phyloP scores from a whole-genome alignment of 805 yeast genomes.

The Kodamaea kakaduensis region DNA sequence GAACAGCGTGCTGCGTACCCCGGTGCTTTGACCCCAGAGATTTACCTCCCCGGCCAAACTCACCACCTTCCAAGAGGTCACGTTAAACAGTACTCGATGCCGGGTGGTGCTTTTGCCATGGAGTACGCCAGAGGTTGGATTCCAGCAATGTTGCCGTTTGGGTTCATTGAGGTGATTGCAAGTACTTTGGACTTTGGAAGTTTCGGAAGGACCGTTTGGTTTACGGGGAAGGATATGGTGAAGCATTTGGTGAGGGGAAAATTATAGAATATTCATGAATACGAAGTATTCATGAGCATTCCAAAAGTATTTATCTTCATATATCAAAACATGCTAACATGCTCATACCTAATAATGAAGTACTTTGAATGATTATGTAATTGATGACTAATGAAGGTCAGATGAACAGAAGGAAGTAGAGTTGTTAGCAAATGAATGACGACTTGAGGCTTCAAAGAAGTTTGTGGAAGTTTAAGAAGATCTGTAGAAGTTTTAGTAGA shows the following conservation, averaged over 20 bases:
- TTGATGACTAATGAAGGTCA: not conserved
- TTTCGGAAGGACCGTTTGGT: constrained; percentile 60
- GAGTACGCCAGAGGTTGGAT: constrained; percentile 99
- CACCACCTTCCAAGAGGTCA: constrained; percentile 74
- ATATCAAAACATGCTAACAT: too few relatives aligned
- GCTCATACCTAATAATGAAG: too few relatives aligned
- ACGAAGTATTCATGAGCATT: too few relatives aligned
- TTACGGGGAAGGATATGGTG: constrained; percentile 77
- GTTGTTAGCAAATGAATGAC: too few relatives aligned
- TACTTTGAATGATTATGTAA: too few relatives aligned
- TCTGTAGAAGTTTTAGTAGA: too few relatives aligned
- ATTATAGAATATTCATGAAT: constrained; percentile 7
- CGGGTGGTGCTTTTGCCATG: constrained; percentile 76
- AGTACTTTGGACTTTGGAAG: constrained; percentile 79
- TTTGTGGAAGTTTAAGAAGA: too few relatives aligned
- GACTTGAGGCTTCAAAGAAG: too few relatives aligned
- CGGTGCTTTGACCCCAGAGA: constrained; percentile 57
- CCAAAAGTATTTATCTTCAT: too few relatives aligned
- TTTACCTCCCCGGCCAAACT: constrained; percentile 82
- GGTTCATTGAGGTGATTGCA: constrained; percentile 72
- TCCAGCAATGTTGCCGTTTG: constrained; percentile 97
- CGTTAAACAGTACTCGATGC: constrained; percentile 84
- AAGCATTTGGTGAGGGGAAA: constrained; percentile 67
- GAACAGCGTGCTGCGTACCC: constrained; percentile 71
- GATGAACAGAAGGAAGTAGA: not conserved